A percentile compares a stretch with the other conserved stretches of the same genome.
Evolutionary conservation across 768 basidiomycete species (phyloP).

Genomic region (Leccinum longicurvipes): DNA sequence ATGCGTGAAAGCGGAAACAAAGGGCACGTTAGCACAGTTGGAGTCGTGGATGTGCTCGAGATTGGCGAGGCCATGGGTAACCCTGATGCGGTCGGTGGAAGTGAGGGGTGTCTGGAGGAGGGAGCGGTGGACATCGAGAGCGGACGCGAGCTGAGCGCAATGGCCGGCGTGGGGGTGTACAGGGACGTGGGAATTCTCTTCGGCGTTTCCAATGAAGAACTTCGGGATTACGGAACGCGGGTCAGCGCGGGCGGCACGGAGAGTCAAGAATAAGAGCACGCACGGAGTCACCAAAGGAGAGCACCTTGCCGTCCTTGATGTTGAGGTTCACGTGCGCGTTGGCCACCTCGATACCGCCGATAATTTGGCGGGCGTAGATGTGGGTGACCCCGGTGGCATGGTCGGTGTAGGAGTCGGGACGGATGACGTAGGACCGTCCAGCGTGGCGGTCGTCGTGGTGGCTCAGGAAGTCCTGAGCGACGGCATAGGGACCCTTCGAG

Average conservation of each 20-base stretch:
- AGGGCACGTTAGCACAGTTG: constrained; percentile 52
- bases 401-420: constrained; percentile 87
- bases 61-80: constrained; percentile 16
- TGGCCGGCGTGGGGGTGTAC: constrained; percentile 52
- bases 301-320: constrained; percentile 74
- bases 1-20: constrained; percentile 16
- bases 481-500: constrained; percentile 49
- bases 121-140: constrained; percentile 28
- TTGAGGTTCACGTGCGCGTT: constrained; percentile 95
- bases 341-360: constrained; percentile 83
- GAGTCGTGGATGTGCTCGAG: constrained; percentile 48
- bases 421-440: constrained; percentile 52
- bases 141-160: constrained; percentile 44
- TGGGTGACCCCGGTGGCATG: constrained; percentile 82
- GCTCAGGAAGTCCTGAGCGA: constrained; percentile 61
- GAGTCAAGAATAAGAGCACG: constrained; percentile 26
- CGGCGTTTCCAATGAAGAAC: constrained; percentile 70
- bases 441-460: constrained; percentile 36
- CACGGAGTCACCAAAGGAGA: constrained; percentile 88
- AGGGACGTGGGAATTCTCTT: constrained; percentile 26
- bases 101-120: constrained; percentile 25
- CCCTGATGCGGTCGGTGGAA: constrained; percentile 8
- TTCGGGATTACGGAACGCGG: constrained; percentile 26
- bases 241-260: constrained; percentile 8
- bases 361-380: constrained; percentile 79